Evolutionary conservation across 495 filamentous ascomycete species (phyloP), one percentile per base, ranked within the genome.

Genomic region (Lasiosphaeria ovina): DNA sequence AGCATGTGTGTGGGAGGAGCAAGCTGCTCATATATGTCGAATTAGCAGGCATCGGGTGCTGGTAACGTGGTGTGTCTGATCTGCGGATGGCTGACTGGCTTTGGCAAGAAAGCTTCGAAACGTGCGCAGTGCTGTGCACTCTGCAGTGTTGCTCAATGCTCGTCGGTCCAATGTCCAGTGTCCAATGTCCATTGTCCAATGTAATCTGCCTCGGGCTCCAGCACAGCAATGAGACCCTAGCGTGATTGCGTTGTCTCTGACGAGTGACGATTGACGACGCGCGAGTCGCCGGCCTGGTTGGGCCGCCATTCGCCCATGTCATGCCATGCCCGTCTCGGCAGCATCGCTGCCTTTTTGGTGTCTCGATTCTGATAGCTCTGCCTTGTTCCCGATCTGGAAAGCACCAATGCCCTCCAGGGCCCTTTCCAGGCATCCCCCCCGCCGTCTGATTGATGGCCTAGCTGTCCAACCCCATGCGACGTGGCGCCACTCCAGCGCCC

Each of bases 401-500:
- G 12, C 16, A 14, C 12, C 12, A 47, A 47, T 11, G 4, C 44
- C 44, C 11, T 47, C 44, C 8, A 4, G 5, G 11, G 44, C 16
- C 38, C 38, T 1, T 42, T 47, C 64, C 55, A 59, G 24, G 24
- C 24, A 24, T 24, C 49, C n/a, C 36, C 56, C 44, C 54, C 51
- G 51, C 31, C 17, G 35, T 60, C 51, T 67, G 59, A 63, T 59
- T 59, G 57, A 55, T 64, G 59, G 67, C 35, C 45, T 61, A 59
- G 62, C 66, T 63, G 66, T 68, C 71, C 74, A 72, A 75, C 73
- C 69, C 67, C 64, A 59, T 73, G 75, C 77, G 75, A 81, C 79
- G 79, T 83, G 79, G 79, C 78, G 74, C 78, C 73, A 78, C 69
- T 78, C 61, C 71, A 68, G 54, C 64, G 62, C 40, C 51, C 58